Percentiles rank a stretch among this genome's conserved stretches.
Conservation (phyloP, 1,284 basidiomycete genomes). For the Trichosporon sp. region DNA sequence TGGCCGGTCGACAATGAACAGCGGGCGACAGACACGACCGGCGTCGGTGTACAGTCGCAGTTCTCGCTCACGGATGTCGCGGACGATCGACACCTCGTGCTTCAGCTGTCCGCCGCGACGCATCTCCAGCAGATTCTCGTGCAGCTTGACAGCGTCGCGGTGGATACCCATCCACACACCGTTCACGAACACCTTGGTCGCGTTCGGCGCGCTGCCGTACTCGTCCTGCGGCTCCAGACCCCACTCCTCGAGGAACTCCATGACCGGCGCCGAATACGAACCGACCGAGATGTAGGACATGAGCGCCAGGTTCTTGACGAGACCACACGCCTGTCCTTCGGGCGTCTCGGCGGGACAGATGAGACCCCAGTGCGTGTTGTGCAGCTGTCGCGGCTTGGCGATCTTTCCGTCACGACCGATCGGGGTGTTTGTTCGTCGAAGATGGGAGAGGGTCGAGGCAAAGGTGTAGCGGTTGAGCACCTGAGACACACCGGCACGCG, state of each 20-base stretch:
- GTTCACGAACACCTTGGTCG: conserved; percentile 98
- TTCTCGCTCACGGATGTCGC: conserved; percentile 94
- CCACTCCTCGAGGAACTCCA: conserved; percentile 99
- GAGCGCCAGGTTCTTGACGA: conserved; percentile 96
- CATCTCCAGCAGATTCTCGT: conserved; percentile 87
- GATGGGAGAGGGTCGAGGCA: conserved; percentile 94
- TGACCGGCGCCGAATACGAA: conserved; percentile 90
- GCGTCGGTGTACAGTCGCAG: conserved; percentile 93
- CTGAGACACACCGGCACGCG: conserved; percentile 97
- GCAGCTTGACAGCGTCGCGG: conserved; percentile 85
- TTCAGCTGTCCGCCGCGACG: conserved; percentile 93
- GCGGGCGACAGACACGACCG: conserved; percentile 89
- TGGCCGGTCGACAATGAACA: conserved; percentile 94
- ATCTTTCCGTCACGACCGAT: conserved; percentile 98
- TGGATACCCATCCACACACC: conserved; percentile 99
- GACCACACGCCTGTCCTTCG: conserved; percentile 97
- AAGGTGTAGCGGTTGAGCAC: conserved; percentile 98
- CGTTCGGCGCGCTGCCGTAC: conserved; percentile 75
- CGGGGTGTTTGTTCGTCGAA: conserved; percentile 97
- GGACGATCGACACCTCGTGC: conserved; percentile 91
- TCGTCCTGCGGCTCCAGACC: conserved; percentile 88
- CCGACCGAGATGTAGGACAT: conserved; percentile 99
- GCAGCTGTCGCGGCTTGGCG: conserved; percentile 96
- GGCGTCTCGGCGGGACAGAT: conserved; percentile 99
- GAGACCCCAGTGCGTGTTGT: conserved; percentile 99